Conservation (phyloP, 108 stramenopile genomes). For the Epithemia pelagica region DNA sequence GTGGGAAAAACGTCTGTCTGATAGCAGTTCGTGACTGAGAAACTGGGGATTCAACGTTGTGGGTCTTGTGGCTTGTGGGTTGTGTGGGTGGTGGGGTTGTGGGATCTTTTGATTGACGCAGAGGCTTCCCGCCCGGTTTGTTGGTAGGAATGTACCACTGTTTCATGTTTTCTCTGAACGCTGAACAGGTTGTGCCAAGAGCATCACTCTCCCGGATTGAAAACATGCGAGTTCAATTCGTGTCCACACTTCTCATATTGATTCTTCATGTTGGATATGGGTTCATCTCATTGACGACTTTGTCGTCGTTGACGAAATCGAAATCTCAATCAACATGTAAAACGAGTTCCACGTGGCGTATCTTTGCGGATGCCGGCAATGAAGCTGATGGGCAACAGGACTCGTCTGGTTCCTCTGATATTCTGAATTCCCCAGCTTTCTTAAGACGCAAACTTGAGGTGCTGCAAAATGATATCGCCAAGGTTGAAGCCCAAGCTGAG, state of each 20-base stretch:
- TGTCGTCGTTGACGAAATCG: background rate
- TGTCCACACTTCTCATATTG: background rate
- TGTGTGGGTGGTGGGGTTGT: too few relatives aligned
- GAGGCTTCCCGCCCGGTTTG: too few relatives aligned
- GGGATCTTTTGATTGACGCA: too few relatives aligned
- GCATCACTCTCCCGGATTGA: too few relatives aligned
- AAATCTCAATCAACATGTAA: too few relatives aligned
- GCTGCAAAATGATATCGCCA: constrained; percentile 54
- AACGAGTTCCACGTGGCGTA: constrained; percentile 11
- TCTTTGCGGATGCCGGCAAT: constrained; percentile 1
- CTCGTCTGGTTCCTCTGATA: constrained; percentile 32
- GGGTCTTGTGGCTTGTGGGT: too few relatives aligned
- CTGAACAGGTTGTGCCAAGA: too few relatives aligned
- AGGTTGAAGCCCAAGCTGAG: constrained; percentile 45
- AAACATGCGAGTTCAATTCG: background rate
- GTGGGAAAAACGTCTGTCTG: too few relatives aligned
- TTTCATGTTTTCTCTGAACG: too few relatives aligned
- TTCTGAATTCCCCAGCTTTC: constrained; percentile 81
- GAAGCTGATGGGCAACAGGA: constrained; percentile 1
- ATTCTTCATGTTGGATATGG: background rate
- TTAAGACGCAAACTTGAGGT: constrained; percentile 77
- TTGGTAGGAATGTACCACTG: too few relatives aligned
- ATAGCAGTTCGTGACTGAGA: too few relatives aligned
- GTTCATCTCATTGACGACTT: background rate
- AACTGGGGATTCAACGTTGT: too few relatives aligned